Evolutionary conservation across 2,329 filamentous ascomycete species (phyloP).

Genomic region (Monilinia laxa): DNA sequence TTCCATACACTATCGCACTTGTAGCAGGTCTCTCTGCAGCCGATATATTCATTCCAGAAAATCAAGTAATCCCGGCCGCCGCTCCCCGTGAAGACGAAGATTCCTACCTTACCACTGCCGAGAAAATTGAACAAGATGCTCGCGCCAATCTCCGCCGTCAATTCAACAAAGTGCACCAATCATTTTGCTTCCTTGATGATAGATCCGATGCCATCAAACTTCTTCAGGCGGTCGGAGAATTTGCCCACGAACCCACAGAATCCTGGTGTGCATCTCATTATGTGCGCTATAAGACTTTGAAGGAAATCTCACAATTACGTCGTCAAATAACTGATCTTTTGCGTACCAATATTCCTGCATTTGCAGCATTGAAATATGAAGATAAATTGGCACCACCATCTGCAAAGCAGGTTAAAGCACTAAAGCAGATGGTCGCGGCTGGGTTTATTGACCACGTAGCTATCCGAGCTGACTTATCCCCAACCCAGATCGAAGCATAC

Average conservation of each 20-base stretch:
- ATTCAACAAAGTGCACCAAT: slow-evolving; percentile 71
- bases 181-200: slow-evolving; percentile 78
- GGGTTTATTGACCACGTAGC: slow-evolving; percentile 95
- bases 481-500: slow-evolving; percentile 63
- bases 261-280: slow-evolving; percentile 81
- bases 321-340: slow-evolving; percentile 81
- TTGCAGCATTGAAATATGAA: slow-evolving; percentile 54
- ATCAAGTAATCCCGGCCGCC: slow-evolving; percentile 65
- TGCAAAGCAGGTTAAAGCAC: slow-evolving; percentile 68
- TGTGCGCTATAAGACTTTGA: slow-evolving; percentile 81
- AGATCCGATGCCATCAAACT: slow-evolving; percentile 87
- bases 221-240: slow-evolving; percentile 84
- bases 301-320: slow-evolving; percentile 81
- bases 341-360: slow-evolving; percentile 68
- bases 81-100: slow-evolving; percentile 49
- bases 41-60: slow-evolving; percentile 83
- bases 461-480: slow-evolving; percentile 83
- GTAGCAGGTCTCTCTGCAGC: slow-evolving; percentile 86
- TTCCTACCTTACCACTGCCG: slow-evolving; percentile 59
- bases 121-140: slow-evolving; percentile 69
- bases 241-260: slow-evolving; percentile 70
- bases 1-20: slow-evolving; percentile 82
- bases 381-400: slow-evolving; percentile 60
- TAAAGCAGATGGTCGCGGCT: slow-evolving; percentile 88
- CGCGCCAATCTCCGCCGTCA: slow-evolving; percentile 61